phyloP scores from a whole-genome alignment of 2,329 filamentous ascomycete species.

The Hypoxylon rubiginosum region DNA sequence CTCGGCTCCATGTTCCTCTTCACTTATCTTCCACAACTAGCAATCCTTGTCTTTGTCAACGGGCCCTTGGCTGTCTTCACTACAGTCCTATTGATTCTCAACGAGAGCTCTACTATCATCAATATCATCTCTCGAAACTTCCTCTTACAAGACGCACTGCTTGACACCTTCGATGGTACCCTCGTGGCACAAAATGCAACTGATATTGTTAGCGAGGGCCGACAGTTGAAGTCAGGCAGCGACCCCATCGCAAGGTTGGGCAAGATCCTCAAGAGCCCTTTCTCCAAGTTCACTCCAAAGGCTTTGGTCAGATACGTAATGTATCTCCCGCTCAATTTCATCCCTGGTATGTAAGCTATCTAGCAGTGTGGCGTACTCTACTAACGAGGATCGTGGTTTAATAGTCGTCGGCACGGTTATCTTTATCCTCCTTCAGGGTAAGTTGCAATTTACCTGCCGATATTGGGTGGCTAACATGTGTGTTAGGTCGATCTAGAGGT shows the following conservation, averaged over 20 bases:
- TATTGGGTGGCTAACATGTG: slow-evolving; percentile 26
- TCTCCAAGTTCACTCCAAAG: slow-evolving; percentile 68
- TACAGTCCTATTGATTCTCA: slow-evolving; percentile 76
- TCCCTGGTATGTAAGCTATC: slow-evolving; percentile 67
- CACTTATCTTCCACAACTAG: slow-evolving; percentile 87
- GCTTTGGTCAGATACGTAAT: slow-evolving; percentile 83
- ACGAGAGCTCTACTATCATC: slow-evolving; percentile 71
- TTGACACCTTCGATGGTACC: slow-evolving; percentile 90
- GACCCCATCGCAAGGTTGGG: slow-evolving; percentile 71
- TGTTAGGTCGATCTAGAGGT: slow-evolving; percentile 62
- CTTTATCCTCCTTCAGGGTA: slow-evolving; percentile 83
- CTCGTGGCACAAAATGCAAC: slow-evolving; percentile 65
- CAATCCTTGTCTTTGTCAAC: slow-evolving; percentile 85
- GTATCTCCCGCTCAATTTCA: slow-evolving; percentile 92
- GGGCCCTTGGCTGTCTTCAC: slow-evolving; percentile 84
- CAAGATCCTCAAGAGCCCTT: slow-evolving; percentile 69
- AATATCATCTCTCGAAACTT: slow-evolving; percentile 74
- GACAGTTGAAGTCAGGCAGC: slow-evolving; percentile 75
- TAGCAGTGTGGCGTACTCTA: neutral
- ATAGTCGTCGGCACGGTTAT: slow-evolving; percentile 82
- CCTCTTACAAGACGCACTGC: slow-evolving; percentile 82
- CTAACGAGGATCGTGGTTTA: slow-evolving; percentile 5
- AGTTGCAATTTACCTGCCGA: neutral
- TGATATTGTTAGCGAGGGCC: slow-evolving; percentile 78
- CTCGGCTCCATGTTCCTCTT: slow-evolving; percentile 87